phyloP scores from a whole-genome alignment of 202 grass and related monocot species.

The Carex arenaria region DNA sequence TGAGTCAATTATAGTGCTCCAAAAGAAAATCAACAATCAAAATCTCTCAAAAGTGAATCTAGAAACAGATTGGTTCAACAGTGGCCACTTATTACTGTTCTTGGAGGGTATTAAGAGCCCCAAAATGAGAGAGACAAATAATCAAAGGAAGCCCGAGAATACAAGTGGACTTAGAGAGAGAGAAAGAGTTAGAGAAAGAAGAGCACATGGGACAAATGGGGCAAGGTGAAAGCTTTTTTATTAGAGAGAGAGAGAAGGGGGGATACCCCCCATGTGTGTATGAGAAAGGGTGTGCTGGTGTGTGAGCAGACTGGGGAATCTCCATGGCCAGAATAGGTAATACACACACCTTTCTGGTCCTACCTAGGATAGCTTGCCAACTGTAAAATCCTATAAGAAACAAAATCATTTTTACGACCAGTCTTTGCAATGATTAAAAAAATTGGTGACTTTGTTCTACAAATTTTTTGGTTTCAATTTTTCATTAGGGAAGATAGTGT shows the following conservation, averaged over 20 bases:
- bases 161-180: constrained; percentile 17
- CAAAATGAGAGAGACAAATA: constrained; percentile 18
- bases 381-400: constrained; percentile 23
- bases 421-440: not conserved
- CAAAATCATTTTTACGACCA: not conserved
- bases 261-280: constrained; percentile 20
- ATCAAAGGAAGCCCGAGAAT: constrained; percentile 5
- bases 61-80: constrained; percentile 13
- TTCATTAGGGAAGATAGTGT: not conserved
- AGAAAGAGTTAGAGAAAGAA: not conserved
- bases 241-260: not conserved
- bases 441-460: not conserved
- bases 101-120: constrained; percentile 4
- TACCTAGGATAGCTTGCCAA: constrained; percentile 20
- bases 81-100: constrained; percentile 13
- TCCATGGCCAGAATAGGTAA: constrained; percentile 28
- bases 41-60: constrained; percentile 17
- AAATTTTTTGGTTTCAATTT: not conserved
- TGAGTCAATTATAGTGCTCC: constrained; percentile 16
- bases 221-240: constrained; percentile 20
- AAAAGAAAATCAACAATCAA: constrained; percentile 20
- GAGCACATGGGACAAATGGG: constrained; percentile 27
- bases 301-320: constrained; percentile 24
- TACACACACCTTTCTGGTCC: constrained; percentile 10
- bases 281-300: constrained; percentile 11